Percentiles rank a stretch among this genome's conserved stretches.
These are phyloP conservation scores for Mortierella sp. DNA, from an alignment of 371 early-diverging fungal species.

Conservation along the genomic window DNA sequence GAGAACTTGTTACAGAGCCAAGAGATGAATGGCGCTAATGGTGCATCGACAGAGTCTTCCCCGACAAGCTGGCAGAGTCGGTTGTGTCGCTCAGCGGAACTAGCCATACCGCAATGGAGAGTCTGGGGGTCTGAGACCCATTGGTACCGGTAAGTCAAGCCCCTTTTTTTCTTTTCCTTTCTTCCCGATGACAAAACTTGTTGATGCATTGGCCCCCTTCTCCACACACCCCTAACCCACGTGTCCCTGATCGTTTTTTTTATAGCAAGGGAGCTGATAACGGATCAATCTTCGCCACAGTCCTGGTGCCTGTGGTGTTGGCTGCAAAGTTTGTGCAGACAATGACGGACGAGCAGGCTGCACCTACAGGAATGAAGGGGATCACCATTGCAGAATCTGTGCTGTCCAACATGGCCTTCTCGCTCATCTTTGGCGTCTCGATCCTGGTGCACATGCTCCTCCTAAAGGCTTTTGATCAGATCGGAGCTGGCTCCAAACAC, in stretches of 20 bases:
- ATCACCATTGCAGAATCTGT: constrained; percentile 33
- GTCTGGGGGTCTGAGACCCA: constrained; percentile 50
- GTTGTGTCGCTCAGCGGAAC: constrained; percentile 30
- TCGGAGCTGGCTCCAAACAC: constrained; percentile 10
- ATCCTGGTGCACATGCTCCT: constrained; percentile 47
- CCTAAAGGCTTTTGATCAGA: constrained; percentile 40
- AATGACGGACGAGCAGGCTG: constrained; percentile 37
- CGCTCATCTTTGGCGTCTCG: constrained; percentile 46
- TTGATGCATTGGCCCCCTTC: too few relatives aligned
- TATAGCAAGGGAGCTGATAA: too few relatives aligned
- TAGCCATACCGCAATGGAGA: constrained; percentile 47
- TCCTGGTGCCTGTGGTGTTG: constrained; percentile 43
- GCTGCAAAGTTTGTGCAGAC: constrained; percentile 53
- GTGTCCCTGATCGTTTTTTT: too few relatives aligned
- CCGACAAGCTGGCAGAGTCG: constrained; percentile 32
- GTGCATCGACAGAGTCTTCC: constrained; percentile 10
- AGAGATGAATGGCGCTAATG: constrained; percentile 6
- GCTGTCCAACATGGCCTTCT: constrained; percentile 42
- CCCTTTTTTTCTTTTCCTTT: neutral
- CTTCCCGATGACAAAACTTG: neutral
- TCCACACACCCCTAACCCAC: too few relatives aligned
- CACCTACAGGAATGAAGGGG: constrained; percentile 23
- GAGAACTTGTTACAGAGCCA: constrained; percentile 16
- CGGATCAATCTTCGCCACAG: constrained; percentile 34
- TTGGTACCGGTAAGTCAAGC: constrained; percentile 45